These are phyloP conservation scores for Lecanicillium sp. DNA, from an alignment of 2,329 filamentous ascomycete genomes.

Conservation along the genomic window DNA sequence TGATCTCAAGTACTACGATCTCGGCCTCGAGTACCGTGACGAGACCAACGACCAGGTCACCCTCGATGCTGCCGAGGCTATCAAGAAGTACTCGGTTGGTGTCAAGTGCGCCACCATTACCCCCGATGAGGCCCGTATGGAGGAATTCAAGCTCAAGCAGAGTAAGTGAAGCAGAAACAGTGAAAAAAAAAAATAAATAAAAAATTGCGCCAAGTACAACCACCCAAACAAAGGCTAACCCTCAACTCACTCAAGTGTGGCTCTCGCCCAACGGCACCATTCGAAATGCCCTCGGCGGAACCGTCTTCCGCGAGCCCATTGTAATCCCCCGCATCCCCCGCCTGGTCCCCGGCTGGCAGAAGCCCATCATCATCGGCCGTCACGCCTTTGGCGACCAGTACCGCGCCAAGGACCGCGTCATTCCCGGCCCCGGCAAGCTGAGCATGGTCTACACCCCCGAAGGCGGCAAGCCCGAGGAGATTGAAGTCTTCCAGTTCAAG, in stretches of 20 bases:
- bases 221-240: slow-evolving; percentile 3
- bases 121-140: slow-evolving; percentile 88
- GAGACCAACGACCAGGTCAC: slow-evolving; percentile 96
- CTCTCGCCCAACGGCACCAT: slow-evolving; percentile 92
- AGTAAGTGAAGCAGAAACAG: slow-evolving; percentile 50
- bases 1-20: slow-evolving; percentile 96
- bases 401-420: slow-evolving; percentile 85
- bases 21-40: slow-evolving; percentile 90
- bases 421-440: slow-evolving; percentile 75
- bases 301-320: slow-evolving; percentile 98
- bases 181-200: background rate
- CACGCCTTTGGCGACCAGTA: slow-evolving; percentile 99
- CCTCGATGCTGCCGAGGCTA: slow-evolving; percentile 87
- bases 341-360: slow-evolving; percentile 94
- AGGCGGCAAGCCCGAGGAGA: slow-evolving; percentile 70
- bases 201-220: too few species aligned
- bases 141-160: slow-evolving; percentile 98
- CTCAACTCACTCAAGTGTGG: slow-evolving; percentile 71
- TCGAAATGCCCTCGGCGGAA: slow-evolving; percentile 72
- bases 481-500: slow-evolving; percentile 88
- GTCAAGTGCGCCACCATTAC: slow-evolving; percentile 99
- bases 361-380: slow-evolving; percentile 97
- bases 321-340: slow-evolving; percentile 90
- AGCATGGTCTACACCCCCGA: slow-evolving; percentile 91
- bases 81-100: slow-evolving; percentile 97